Percentiles rank a stretch among this genome's conserved stretches.
Conservation (phyloP, 768 basidiomycete genomes). For the Ramaria sp. region DNA sequence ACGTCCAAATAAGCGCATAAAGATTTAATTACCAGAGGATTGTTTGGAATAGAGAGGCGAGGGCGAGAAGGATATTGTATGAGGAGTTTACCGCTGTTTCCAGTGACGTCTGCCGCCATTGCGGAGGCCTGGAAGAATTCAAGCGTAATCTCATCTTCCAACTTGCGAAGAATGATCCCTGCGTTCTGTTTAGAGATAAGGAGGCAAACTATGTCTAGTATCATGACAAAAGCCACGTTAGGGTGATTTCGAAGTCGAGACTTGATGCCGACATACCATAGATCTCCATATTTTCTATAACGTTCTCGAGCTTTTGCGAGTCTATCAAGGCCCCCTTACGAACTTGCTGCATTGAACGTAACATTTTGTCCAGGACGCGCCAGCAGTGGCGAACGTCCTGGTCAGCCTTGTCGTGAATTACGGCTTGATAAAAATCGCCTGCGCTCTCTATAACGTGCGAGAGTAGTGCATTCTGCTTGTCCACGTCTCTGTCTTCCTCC, state of each 20-base stretch:
- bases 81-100: slow-evolving; percentile 30
- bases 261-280: no score
- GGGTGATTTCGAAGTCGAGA: not conserved
- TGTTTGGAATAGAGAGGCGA: slow-evolving; percentile 27
- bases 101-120: slow-evolving; percentile 24
- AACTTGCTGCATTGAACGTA: not conserved
- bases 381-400: not conserved
- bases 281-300: slow-evolving; percentile 6
- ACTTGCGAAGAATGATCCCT: slow-evolving; percentile 23
- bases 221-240: not conserved
- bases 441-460: slow-evolving; percentile 8
- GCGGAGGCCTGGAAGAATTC: slow-evolving; percentile 40
- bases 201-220: slow-evolving; percentile 28
- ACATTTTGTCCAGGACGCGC: not conserved
- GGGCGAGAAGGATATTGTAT: slow-evolving; percentile 35
- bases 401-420: not conserved
- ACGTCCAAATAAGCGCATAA: slow-evolving; percentile 28
- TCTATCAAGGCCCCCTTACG: not conserved
- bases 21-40: slow-evolving; percentile 23
- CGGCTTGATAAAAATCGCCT: not conserved
- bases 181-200: slow-evolving; percentile 39
- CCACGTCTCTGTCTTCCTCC: slow-evolving; percentile 9
- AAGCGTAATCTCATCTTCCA: slow-evolving; percentile 19
- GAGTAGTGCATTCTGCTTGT: slow-evolving; percentile 23
- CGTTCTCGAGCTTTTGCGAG: not conserved